A percentile compares a stretch with the other conserved stretches of the same genome.
These are phyloP conservation scores for Cnidoscolus chayamansa DNA, from an alignment of 441 rosid genomes.

Conservation along the genomic window DNA sequence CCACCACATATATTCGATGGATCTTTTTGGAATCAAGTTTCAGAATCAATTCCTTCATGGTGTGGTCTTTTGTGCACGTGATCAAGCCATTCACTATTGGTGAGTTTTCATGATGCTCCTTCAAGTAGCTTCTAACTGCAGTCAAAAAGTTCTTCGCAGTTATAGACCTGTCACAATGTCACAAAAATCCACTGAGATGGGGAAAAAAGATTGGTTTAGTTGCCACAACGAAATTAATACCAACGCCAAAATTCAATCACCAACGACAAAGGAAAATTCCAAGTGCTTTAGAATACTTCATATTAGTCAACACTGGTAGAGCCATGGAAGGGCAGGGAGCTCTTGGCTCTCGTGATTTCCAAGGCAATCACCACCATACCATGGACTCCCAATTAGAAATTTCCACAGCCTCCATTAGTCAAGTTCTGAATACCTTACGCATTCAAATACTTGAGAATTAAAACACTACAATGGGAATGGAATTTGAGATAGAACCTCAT, in stretches of 20 bases:
- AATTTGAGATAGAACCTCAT: neutral
- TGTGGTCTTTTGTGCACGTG: conserved; percentile 57
- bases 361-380: neutral
- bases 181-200: neutral
- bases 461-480: neutral
- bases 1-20: conserved; percentile 76
- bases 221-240: neutral
- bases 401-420: neutral
- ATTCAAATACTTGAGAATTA: neutral
- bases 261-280: neutral
- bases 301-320: no score
- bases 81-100: conserved; percentile 60
- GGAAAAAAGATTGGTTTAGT: neutral
- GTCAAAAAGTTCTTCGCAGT: conserved; percentile 77
- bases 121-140: conserved; percentile 64
- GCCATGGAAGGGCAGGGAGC: neutral
- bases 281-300: neutral
- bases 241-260: neutral
- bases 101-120: conserved; percentile 47
- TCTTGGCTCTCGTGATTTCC: neutral
- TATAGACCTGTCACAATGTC: conserved; percentile 52
- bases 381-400: neutral
- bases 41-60: conserved; percentile 68
- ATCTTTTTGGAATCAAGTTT: conserved; percentile 65
- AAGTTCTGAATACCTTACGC: neutral